Evolutionary conservation across 495 filamentous ascomycete genomes (phyloP), one percentile per base, ranked within the genome.

Genomic region (Friedmanniomyces endolithicus): DNA sequence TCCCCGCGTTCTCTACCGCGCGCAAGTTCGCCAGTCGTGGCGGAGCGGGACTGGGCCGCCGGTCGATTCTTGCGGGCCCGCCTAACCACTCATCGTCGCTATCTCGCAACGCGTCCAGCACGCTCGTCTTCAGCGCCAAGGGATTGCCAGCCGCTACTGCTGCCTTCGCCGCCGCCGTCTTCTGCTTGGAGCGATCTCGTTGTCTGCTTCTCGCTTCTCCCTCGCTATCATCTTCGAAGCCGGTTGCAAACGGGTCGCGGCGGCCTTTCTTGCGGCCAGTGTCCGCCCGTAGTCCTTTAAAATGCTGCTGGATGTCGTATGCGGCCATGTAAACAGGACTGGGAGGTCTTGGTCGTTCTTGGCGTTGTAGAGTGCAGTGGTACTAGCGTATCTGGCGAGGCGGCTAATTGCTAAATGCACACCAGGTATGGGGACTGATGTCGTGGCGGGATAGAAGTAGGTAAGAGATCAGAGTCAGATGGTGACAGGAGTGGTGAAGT

Each of bases 171-270:
- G 17, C 35, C 6, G 19, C 17, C n/a, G n/a, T n/a, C 22, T 43
- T 34, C 24, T 56, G 14, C 48, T 35, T 52, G 33, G 19, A 47
- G 48, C 57, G 57, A 1, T 56, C 41, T 34, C 49, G 53, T 48
- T 39, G 20, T 52, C 53, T 37, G 24, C n/a, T 24, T 43, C 39
- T 58, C 43, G 48, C 20, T 22, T 58, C 49, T 27, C 34, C 55
- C 29, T 62, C 59, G 41, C 59, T 55, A 62, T 62, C 59, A 58
- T 62, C 59, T 53, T 58, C 55, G 55, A 62, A 62, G 35, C 55
- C 45, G 12, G 57, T 56, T 12, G 59, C 59, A 46, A 62, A 58
- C 8, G 59, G 59, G 46, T 57, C 55, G 23, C 31, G 39, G 14
- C 58, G 53, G 23, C 55, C 37, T 22, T 52, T 57, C 37, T 56